Evolutionary conservation across 140 eudicot species (phyloP).

Genomic region (Ambrosia hybrid): DNA sequence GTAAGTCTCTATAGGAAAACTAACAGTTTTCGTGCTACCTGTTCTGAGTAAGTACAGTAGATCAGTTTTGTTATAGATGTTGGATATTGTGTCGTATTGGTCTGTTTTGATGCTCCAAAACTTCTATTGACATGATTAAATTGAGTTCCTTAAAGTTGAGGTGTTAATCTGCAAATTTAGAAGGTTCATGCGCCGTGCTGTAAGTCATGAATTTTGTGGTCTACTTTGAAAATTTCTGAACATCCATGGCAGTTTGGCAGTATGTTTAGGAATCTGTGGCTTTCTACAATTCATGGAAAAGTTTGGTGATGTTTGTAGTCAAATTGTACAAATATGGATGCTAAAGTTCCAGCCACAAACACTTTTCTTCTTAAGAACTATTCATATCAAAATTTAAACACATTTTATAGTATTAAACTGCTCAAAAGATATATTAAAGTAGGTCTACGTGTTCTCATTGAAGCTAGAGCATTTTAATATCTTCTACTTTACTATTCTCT

Average conservation of each 20-base stretch:
- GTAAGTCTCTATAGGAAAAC: not conserved
- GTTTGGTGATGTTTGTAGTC: not conserved
- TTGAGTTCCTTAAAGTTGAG: not conserved
- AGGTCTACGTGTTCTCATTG: not conserved
- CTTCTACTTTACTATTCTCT: constrained; percentile 4
- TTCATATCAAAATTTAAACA: not conserved
- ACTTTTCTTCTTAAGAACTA: not conserved
- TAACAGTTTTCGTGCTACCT: not conserved
- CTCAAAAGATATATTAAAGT: not conserved
- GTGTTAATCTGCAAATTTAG: not conserved
- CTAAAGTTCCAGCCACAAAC: not conserved
- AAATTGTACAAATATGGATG: not conserved
- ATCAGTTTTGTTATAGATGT: not conserved
- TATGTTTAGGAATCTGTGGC: not conserved
- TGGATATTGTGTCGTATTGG: not conserved
- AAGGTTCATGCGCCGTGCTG: not conserved
- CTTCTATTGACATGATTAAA: not conserved
- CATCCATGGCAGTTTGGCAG: constrained; percentile 4
- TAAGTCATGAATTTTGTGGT: not conserved
- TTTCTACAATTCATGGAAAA: not conserved
- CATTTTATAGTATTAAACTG: not conserved
- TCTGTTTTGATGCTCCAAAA: not conserved
- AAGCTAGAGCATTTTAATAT: not conserved
- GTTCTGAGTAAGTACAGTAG: not conserved
- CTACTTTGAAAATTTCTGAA: not conserved